Percentiles rank a stretch among this genome's conserved stretches.
Evolutionary conservation across 441 rosid species (phyloP).

Genomic region (Populus hybrid): DNA sequence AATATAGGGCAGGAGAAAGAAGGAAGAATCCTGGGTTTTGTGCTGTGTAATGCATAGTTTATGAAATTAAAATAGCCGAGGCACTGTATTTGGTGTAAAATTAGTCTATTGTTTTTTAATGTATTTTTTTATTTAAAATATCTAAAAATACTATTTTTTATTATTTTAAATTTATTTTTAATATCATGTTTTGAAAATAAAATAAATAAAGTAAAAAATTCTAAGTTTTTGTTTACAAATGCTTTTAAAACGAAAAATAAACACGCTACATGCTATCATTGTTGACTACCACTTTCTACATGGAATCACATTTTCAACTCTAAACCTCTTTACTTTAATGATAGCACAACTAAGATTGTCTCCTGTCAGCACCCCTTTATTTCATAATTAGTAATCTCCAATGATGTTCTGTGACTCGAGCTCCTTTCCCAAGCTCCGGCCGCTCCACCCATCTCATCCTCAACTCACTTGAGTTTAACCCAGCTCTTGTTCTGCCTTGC

Average conservation of each 20-base stretch:
- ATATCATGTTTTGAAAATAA: no score
- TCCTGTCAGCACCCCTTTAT: conserved; percentile 10
- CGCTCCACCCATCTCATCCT: no score
- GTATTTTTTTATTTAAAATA: no score
- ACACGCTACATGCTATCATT: conserved; percentile 8
- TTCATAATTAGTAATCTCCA: not conserved
- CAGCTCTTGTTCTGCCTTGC: no score
- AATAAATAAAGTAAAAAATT: no score
- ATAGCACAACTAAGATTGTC: not conserved
- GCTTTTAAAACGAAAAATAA: conserved; percentile 21
- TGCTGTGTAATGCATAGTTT: not conserved
- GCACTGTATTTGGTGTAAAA: not conserved
- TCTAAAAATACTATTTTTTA: no score
- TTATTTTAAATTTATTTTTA: no score
- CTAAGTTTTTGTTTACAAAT: no score
- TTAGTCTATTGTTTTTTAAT: no score
- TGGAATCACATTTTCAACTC: not conserved
- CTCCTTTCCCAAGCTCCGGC: not conserved
- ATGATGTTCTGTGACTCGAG: not conserved
- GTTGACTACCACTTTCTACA: not conserved
- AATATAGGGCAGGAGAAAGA: conserved; percentile 10
- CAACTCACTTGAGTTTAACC: no score
- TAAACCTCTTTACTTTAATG: not conserved
- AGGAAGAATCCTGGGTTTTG: conserved; percentile 13
- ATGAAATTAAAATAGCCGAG: not conserved